Evolutionary conservation across 768 basidiomycete species (phyloP), one percentile per base, ranked within the genome.

Genomic region (Cyathus striatus): DNA sequence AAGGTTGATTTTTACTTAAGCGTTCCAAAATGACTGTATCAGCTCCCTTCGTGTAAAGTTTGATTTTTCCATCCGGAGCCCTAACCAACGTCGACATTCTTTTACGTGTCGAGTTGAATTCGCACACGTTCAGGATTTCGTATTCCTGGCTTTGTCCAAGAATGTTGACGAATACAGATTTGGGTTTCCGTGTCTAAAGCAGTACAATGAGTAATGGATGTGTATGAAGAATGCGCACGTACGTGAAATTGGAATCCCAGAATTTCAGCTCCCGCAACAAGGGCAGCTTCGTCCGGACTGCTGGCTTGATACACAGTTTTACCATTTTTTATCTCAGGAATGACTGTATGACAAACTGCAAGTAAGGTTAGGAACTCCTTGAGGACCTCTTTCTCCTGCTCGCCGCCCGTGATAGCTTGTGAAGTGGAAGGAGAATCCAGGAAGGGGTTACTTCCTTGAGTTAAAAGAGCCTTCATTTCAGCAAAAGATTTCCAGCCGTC

Each of bases 61-160:
- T 97, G 67, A 99, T 90, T 61, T 81, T 83, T 37, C 95, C 93
- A 50, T 91, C 83, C 0, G 94, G 86, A 20, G 78, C 75, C 18
- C 92, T 81, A 23, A 99, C 78, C 52, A 99, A 66, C 1, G 94
- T 95, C 21, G 96, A 98, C 96, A 99, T 98, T 45, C 96, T 79
- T 58, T 99, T 98, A 40, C 96, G 79, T 3, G 92, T 90, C 18
- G 92, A 96, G 59, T 98, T 98, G 75, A 99, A 99, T 66, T 98
- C 96, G 76, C 94, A 96, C 34, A 99, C 86, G 57, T 98, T 98
- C 46, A 99, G 64, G 44, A 98, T 79, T 56, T 97, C 81, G 58
- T 83, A 98, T 59, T 98, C 92, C 43, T 79, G 75, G 1, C 72
- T 65, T 42, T 70, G 63, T 16, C 90, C 92, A 39, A 76, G 70